Percentiles rank a stretch among this genome's conserved stretches.
Evolutionary conservation across 1,139 yeast species (phyloP).

Genomic region (Blastobotrys indianensis): DNA sequence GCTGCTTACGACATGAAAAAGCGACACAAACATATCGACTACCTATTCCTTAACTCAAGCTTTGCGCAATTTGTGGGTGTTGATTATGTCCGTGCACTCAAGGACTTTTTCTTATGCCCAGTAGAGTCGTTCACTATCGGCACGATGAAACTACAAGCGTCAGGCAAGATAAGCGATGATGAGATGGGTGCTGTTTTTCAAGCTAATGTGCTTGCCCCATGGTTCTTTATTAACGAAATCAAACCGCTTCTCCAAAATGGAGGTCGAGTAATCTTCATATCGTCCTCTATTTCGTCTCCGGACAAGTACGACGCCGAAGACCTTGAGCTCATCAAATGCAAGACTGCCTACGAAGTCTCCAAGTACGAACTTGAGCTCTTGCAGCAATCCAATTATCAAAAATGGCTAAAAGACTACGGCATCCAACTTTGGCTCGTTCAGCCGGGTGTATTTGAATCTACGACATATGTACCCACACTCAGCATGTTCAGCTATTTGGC

Average conservation of each 20-base stretch:
- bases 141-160: conserved; percentile 71
- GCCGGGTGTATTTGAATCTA: conserved; percentile 90
- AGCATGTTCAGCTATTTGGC: conserved; percentile 76
- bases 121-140: conserved; percentile 69
- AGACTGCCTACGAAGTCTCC: conserved; percentile 83
- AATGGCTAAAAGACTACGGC: conserved; percentile 42
- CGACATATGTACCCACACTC: conserved; percentile 69
- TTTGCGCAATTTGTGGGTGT: conserved; percentile 83
- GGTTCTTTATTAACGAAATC: conserved; percentile 64
- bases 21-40: conserved; percentile 63
- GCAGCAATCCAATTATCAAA: conserved; percentile 62
- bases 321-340: conserved; percentile 58
- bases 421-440: conserved; percentile 74
- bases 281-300: conserved; percentile 73
- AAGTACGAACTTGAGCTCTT: conserved; percentile 80
- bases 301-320: conserved; percentile 67
- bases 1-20: conserved; percentile 67
- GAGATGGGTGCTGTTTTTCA: conserved; percentile 86
- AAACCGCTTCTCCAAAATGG: conserved; percentile 45
- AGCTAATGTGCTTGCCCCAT: conserved; percentile 94
- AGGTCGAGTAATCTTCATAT: conserved; percentile 76
- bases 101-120: conserved; percentile 58
- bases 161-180: conserved; percentile 65
- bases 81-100: conserved; percentile 72
- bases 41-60: conserved; percentile 80